Evolutionary conservation across 257 asterid species (phyloP).

Genomic region (Fraxinus anomala): DNA sequence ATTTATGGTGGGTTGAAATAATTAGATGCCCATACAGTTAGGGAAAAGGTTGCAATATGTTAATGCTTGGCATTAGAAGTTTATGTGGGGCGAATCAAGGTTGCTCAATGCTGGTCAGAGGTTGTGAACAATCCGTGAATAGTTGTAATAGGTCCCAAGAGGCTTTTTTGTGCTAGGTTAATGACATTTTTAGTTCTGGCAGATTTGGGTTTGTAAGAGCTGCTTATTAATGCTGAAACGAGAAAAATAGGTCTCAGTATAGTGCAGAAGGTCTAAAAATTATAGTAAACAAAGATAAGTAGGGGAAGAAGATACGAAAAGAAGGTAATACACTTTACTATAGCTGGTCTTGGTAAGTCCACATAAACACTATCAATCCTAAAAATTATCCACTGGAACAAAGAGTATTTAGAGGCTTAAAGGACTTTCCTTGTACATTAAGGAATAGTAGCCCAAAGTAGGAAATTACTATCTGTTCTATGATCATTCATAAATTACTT

Average conservation of each 20-base stretch:
- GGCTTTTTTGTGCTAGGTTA: background rate
- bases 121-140: background rate
- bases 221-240: background rate
- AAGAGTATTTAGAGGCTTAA: background rate
- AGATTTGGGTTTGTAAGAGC: background rate
- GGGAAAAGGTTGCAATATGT: background rate
- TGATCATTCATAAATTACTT: background rate
- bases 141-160: background rate
- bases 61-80: background rate
- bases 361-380: background rate
- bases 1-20: background rate
- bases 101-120: background rate
- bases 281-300: background rate
- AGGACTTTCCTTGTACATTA: background rate
- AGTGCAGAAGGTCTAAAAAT: background rate
- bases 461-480: background rate
- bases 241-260: background rate
- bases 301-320: background rate
- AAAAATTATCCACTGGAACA: background rate
- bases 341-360: background rate
- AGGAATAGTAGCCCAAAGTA: background rate
- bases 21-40: background rate
- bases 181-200: background rate
- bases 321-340: background rate
- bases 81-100: background rate